These are phyloP conservation scores for Amylostereum chailletii DNA, from an alignment of 1,284 basidiomycete species.

Conservation along the genomic window DNA sequence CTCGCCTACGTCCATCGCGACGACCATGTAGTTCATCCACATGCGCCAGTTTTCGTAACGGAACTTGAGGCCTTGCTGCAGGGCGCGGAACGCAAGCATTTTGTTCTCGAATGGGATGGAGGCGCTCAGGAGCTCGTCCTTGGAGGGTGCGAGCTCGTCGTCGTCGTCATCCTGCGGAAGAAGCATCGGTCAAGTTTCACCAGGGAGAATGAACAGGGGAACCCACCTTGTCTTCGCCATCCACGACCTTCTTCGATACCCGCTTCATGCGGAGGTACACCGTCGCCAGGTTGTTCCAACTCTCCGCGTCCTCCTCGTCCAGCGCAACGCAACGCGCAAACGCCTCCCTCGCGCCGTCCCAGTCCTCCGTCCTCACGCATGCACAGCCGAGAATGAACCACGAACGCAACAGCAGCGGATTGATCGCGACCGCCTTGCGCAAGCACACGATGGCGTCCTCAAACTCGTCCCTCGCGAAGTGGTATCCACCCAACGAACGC, in stretches of 20 bases:
- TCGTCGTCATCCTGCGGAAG: constrained; percentile 9
- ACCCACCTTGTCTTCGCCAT: constrained; percentile 19
- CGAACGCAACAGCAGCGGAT: constrained; percentile 78
- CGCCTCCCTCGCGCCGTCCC: constrained; percentile 77
- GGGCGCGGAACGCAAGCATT: constrained; percentile 87
- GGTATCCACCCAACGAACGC: constrained; percentile 81
- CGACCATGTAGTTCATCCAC: constrained; percentile 98
- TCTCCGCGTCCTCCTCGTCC: constrained; percentile 95
- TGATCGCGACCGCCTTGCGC: constrained; percentile 74
- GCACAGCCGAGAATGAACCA: constrained; percentile 98
- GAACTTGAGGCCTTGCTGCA: constrained; percentile 81
- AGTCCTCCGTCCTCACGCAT: constrained; percentile 71
- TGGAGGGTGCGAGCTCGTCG: constrained; percentile 8
- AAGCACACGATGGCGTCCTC: constrained; percentile 60
- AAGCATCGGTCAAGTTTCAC: neutral
- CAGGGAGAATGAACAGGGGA: neutral
- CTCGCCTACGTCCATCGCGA: constrained; percentile 90
- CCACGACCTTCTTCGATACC: constrained; percentile 15
- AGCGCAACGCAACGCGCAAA: constrained; percentile 84
- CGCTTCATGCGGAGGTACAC: constrained; percentile 82
- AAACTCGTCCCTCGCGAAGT: constrained; percentile 68
- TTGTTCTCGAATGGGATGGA: constrained; percentile 63
- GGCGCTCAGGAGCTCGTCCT: constrained; percentile 14
- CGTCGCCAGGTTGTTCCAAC: constrained; percentile 97
- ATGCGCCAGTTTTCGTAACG: constrained; percentile 93